Evolutionary conservation across 1,284 basidiomycete species (phyloP).

Genomic region (Macrocybe sp.): DNA sequence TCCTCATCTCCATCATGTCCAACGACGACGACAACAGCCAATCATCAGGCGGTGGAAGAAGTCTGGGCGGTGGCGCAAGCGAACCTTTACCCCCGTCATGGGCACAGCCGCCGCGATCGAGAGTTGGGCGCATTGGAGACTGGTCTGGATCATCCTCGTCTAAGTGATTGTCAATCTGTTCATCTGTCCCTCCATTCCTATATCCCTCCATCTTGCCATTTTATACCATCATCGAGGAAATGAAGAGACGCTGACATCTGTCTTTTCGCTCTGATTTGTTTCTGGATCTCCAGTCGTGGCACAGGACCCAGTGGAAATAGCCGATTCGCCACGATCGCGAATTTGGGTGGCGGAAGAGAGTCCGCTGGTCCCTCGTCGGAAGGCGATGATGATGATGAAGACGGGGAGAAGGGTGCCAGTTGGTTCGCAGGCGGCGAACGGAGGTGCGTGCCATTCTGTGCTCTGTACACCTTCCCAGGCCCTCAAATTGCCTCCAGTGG

Average conservation of each 20-base stretch:
- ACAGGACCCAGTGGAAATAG: conserved; percentile 15
- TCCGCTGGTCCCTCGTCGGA: conserved; percentile 13
- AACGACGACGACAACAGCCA: conserved; percentile 23
- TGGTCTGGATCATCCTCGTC: conserved; percentile 28
- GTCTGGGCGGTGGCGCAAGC: conserved; percentile 39
- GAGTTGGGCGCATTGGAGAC: conserved; percentile 34
- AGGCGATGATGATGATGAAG: conserved; percentile 47
- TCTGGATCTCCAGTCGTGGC: conserved; percentile 2
- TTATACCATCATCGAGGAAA: neutral
- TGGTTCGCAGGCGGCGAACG: conserved; percentile 88
- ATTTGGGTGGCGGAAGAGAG: conserved; percentile 7
- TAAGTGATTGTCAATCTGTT: neutral
- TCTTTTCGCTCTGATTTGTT: neutral
- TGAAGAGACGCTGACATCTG: neutral
- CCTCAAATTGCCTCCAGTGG: conserved; percentile 50
- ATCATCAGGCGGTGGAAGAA: conserved; percentile 30
- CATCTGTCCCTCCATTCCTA: neutral
- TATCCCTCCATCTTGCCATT: neutral
- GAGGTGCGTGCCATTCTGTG: conserved; percentile 45
- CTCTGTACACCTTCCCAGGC: neutral
- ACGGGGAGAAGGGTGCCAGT: conserved; percentile 46
- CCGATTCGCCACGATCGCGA: conserved; percentile 17
- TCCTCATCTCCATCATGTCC: conserved; percentile 30
- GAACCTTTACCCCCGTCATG: conserved; percentile 44
- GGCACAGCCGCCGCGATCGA: conserved; percentile 32